phyloP scores from a whole-genome alignment of 2,329 filamentous ascomycete genomes.

The Beauveria australis region DNA sequence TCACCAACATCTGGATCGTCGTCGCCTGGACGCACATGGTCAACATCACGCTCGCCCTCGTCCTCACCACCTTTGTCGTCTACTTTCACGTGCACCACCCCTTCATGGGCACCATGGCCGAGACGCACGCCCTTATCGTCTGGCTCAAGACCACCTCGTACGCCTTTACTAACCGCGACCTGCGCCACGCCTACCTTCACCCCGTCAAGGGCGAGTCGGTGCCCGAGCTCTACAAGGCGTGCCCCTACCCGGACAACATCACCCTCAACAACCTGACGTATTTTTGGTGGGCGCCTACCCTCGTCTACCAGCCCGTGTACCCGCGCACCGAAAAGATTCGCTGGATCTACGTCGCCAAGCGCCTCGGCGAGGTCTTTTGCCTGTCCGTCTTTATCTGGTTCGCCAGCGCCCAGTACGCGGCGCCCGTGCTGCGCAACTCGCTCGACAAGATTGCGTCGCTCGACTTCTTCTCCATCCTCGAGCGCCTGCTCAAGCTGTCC shows the following conservation, averaged over 20 bases:
- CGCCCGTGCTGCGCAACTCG: constrained; percentile 82
- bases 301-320: constrained; percentile 96
- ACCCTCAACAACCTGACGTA: constrained; percentile 81
- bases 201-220: constrained; percentile 60
- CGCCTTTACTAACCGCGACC: constrained; percentile 90
- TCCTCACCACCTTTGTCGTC: constrained; percentile 74
- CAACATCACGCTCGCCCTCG: constrained; percentile 75
- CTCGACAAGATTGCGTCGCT: constrained; percentile 77
- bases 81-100: constrained; percentile 92
- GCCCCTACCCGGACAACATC: constrained; percentile 87
- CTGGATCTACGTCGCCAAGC: constrained; percentile 82
- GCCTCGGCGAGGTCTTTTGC: constrained; percentile 66
- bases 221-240: constrained; percentile 72
- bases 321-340: constrained; percentile 74
- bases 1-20: constrained; percentile 69
- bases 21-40: constrained; percentile 73
- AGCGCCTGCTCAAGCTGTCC: constrained; percentile 87
- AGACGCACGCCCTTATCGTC: constrained; percentile 87
- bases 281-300: constrained; percentile 96
- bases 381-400: constrained; percentile 92
- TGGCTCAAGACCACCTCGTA: constrained; percentile 96
- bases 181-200: constrained; percentile 83
- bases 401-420: constrained; percentile 86
- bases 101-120: constrained; percentile 81
- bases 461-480: constrained; percentile 72